Conservation (phyloP, 2,329 filamentous ascomycete genomes). For the Ophiobolus disseminans region DNA sequence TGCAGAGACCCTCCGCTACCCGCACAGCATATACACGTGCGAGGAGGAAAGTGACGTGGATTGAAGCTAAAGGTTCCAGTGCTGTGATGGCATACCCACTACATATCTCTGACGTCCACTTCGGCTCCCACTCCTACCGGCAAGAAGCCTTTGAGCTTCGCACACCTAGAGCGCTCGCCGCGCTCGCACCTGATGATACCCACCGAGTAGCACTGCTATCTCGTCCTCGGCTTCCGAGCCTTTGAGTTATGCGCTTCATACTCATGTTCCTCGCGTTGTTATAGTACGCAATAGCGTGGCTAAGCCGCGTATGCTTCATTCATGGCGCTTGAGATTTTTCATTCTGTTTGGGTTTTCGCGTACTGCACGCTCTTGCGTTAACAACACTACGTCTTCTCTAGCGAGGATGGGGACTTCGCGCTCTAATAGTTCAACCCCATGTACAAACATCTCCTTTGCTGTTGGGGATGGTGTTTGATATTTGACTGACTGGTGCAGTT, state of each 20-base stretch:
- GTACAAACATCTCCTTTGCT: neutral
- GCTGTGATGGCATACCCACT: conserved; percentile 3
- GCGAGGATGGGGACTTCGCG: neutral
- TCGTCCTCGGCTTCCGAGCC: conserved; percentile 1
- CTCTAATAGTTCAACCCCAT: neutral
- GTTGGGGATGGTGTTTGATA: conserved; percentile 1
- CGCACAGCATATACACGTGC: conserved; percentile 30
- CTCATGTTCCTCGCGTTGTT: no score
- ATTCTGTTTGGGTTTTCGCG: no score
- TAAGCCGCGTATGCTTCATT: neutral
- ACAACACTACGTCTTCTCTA: no score
- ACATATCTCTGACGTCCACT: conserved; percentile 1
- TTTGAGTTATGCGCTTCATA: neutral
- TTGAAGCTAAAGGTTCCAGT: conserved; percentile 7
- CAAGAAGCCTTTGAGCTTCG: neutral
- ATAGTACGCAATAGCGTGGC: neutral
- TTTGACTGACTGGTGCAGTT: neutral
- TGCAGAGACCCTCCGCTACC: conserved; percentile 45
- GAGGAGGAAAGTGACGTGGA: conserved; percentile 28
- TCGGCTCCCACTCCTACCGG: neutral
- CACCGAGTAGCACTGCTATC: neutral
- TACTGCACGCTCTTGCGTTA: no score
- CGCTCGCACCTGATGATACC: neutral
- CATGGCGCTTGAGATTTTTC: neutral
- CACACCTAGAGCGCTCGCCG: neutral